A percentile compares a stretch with the other conserved stretches of the same genome.
Evolutionary conservation across 2,329 filamentous ascomycete species (phyloP).

Genomic region (Sporothrix pseudoabietina): DNA sequence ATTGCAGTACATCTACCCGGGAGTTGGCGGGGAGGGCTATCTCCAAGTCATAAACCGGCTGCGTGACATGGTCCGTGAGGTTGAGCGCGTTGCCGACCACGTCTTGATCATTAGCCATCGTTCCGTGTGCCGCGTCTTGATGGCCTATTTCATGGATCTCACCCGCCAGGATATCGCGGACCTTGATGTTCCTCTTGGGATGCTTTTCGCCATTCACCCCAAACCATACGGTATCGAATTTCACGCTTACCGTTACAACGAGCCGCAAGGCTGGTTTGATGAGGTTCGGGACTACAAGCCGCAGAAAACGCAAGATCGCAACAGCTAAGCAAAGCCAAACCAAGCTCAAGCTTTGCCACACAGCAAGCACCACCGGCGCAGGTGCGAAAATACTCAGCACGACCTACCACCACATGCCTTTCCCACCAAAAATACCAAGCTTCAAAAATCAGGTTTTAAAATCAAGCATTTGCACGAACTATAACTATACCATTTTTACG

Average conservation of each 20-base stretch:
- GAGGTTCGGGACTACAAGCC: slow-evolving; percentile 83
- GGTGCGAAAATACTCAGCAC: background rate
- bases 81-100: slow-evolving; percentile 96
- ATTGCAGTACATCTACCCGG: slow-evolving; percentile 93
- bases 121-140: slow-evolving; percentile 84
- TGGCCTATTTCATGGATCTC: slow-evolving; percentile 95
- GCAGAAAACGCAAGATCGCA: slow-evolving; percentile 56
- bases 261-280: slow-evolving; percentile 76
- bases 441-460: too few species aligned
- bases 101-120: slow-evolving; percentile 90
- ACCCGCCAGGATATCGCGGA: slow-evolving; percentile 90
- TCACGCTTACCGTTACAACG: slow-evolving; percentile 90
- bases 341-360: slow-evolving; percentile 16
- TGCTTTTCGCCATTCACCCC: slow-evolving; percentile 92
- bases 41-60: slow-evolving; percentile 95
- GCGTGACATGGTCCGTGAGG: slow-evolving; percentile 91
- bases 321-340: slow-evolving; percentile 40
- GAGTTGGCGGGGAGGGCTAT: slow-evolving; percentile 93
- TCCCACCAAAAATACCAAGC: background rate
- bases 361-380: background rate
- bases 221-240: slow-evolving; percentile 98
- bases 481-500: slow-evolving; percentile 6
- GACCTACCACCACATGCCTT: background rate
- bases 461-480: background rate
- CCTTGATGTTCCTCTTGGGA: slow-evolving; percentile 88